Evolutionary conservation across 371 early-diverging fungal species (phyloP), one percentile per base, ranked within the genome.

Genomic region (Mortierella sp.): DNA sequence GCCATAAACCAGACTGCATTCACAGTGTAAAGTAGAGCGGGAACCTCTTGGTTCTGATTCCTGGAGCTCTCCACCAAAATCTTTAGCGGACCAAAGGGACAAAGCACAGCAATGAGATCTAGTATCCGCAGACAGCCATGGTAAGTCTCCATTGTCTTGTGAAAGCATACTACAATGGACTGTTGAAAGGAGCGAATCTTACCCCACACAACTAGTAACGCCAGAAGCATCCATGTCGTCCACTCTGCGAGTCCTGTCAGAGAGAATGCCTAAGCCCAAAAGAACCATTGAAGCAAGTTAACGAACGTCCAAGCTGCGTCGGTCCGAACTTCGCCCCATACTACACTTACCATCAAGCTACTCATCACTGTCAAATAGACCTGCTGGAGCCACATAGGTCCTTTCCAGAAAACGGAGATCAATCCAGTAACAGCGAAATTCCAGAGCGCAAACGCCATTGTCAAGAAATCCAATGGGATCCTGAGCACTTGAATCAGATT

Each of bases 11-110:
- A 92, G 0, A 92, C 90, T 13, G 89, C 88, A 67, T 89, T 89
- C 0, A 89, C 89, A 13, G 89, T 85, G 61, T 95, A 95, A 9
- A 95, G 71, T 54, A 95, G 70, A 1, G 93, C 95, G 16, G 95
- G 95, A 0, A 95, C 88, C 68, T 91, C 91, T 27, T 87, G 85
- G 58, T 93, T 85, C 41, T 93, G 85, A 19, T 63, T 80, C 63
- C 87, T 83, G 9, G 93, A 88, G 49, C 89, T 88, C 76, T 95
- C 93, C 53, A 95, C 86, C 9, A 95, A 72, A 27, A 93, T 80
- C n/a, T 91, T 86, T 22, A 95, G 84, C 7, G 95, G 95, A n/a
- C 95, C 95, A 84, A 89, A 94, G 4, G 95, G 95, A 74, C 93
- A 93, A 0, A 95, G 81, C 8, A 95, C 95, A 2, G 95, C 95